Evolutionary conservation across 495 filamentous ascomycete genomes (phyloP).

Genomic region (Penicillium odoratum): DNA sequence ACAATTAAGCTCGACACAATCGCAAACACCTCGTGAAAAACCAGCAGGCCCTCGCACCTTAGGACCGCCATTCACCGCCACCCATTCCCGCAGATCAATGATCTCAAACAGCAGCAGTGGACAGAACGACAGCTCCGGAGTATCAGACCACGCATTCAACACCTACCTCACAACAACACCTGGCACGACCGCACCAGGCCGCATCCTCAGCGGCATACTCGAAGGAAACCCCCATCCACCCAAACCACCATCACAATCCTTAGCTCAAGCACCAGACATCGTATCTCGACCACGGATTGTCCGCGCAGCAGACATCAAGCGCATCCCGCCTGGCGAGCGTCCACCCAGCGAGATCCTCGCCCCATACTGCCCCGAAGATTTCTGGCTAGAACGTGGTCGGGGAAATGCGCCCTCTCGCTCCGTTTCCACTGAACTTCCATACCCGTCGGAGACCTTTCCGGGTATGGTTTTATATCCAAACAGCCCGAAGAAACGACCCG

Average conservation of each 20-base stretch:
- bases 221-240: neutral
- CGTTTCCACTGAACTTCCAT: constrained; percentile 15
- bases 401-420: neutral
- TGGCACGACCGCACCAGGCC: constrained; percentile 9
- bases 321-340: constrained; percentile 34
- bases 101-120: constrained; percentile 15
- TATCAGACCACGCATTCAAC: constrained; percentile 11
- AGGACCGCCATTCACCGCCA: constrained; percentile 5
- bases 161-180: constrained; percentile 10
- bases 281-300: constrained; percentile 38
- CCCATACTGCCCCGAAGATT: constrained; percentile 36
- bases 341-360: constrained; percentile 26
- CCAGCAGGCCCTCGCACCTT: neutral
- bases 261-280: constrained; percentile 26
- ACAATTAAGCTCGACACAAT: constrained; percentile 3
- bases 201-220: neutral
- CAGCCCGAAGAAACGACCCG: constrained; percentile 21
- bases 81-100: constrained; percentile 1
- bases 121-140: constrained; percentile 9
- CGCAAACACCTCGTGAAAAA: neutral
- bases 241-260: constrained; percentile 14
- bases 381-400: constrained; percentile 31
- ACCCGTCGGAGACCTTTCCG: constrained; percentile 23
- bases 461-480: constrained; percentile 20
- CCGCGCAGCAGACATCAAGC: constrained; percentile 38